Evolutionary conservation across 352 stramenopile genomes (phyloP), one percentile per base, ranked within the genome.

Genomic region (Phytophthora pini): DNA sequence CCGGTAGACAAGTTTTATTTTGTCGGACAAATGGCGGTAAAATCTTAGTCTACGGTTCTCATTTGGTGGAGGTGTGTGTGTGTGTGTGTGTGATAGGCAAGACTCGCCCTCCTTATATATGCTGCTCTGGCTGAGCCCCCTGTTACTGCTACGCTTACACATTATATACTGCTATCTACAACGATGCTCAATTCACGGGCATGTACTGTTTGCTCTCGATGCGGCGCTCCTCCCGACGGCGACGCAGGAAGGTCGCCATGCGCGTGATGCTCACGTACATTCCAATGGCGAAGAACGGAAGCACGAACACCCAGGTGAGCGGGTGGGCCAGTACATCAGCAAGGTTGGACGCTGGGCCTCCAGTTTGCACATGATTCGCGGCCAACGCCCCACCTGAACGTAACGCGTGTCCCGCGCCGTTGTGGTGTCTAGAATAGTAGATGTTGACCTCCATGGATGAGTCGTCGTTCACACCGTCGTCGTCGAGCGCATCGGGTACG

Each of bases 121-220:
- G 36, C 49, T 60, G 51, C 52, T 65, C 52, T 57, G 17, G 27
- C 27, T 57, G 29, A 49, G 54, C 38, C 31, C 45, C 50, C 24
- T 56, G 52, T 45, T 52, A 20, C 29, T 66, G 17, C 56, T 59
- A 59, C 31, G 24, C 46, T 65, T 70, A 71, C 52, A 65, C 54
- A 55, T 24, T 57, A 36, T 36, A 36, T 36, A 61, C 40, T 53
- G 40, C 27, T 61, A 59, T 29, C 54, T 54, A 55, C 26, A 11
- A 50, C 13, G 32, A 57, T 29, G 31, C 49, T 73, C 59, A 85
- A 63, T 73, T 76, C 57, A 92, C 80, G 38, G 82, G 79, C 71
- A 79, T 79, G 68, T 92, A 92, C 68, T 87, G 82, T 61, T 88
- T 84, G 61, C 75, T 74, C 53, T 85, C 80, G 61, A 92, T 82